phyloP scores from a whole-genome alignment of 108 stramenopile genomes.

The Fistulifera pelliculosa region DNA sequence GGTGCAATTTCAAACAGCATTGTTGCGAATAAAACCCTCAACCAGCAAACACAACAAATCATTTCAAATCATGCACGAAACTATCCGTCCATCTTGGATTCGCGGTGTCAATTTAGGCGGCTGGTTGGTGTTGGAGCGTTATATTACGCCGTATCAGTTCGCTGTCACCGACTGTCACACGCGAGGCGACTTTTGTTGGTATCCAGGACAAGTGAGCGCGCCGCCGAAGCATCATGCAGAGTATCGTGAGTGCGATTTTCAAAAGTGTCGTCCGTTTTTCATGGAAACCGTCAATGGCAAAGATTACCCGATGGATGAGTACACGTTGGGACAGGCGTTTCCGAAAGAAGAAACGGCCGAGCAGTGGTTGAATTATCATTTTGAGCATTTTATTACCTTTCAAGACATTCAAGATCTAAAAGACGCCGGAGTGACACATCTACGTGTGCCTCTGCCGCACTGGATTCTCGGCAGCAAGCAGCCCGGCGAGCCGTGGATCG shows the following conservation, averaged over 20 bases:
- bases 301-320: constrained; percentile 58
- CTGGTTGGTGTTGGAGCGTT: constrained; percentile 54
- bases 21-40: too few relatives aligned
- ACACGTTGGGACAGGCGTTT: constrained; percentile 28
- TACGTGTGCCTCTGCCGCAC: constrained; percentile 60
- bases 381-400: constrained; percentile 55
- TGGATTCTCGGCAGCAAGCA: constrained; percentile 42
- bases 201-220: constrained; percentile 38
- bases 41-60: too few relatives aligned
- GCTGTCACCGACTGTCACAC: constrained; percentile 33
- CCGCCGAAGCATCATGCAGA: constrained; percentile 12
- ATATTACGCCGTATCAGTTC: constrained; percentile 67
- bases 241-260: constrained; percentile 18
- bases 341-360: constrained; percentile 16
- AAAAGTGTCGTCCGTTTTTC: constrained; percentile 22
- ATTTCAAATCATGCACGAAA: too few relatives aligned
- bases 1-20: too few relatives aligned
- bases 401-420: constrained; percentile 32
- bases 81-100: constrained; percentile 21
- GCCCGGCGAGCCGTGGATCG: constrained; percentile 40
- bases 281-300: constrained; percentile 4
- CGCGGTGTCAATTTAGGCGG: constrained; percentile 67
- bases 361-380: constrained; percentile 58
- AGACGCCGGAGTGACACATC: constrained; percentile 47
- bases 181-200: constrained; percentile 32